Conservation (phyloP, 176 grass and related monocot genomes). For the Musa acuminata region DNA sequence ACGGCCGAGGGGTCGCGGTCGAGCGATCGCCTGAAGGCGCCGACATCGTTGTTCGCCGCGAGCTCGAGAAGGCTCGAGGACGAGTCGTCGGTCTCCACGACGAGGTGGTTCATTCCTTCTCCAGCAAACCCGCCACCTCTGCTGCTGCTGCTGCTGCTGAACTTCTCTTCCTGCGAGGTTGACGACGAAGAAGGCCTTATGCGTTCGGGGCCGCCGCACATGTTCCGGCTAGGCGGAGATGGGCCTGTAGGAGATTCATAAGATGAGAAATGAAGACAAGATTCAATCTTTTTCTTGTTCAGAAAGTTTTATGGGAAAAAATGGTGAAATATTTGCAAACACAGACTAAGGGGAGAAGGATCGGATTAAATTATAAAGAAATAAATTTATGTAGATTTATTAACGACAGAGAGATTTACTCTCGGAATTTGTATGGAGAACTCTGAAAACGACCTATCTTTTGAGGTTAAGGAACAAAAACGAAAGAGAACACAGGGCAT, state of each 20-base stretch:
- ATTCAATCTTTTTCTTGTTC: neutral
- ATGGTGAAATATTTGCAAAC: too few relatives aligned
- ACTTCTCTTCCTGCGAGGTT: neutral
- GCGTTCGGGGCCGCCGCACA: neutral
- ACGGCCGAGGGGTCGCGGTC: conserved; percentile 27
- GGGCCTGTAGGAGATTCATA: neutral
- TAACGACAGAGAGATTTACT: too few relatives aligned
- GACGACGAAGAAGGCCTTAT: neutral
- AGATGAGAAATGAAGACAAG: neutral
- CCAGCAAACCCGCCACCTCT: neutral
- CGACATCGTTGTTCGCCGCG: conserved; percentile 38
- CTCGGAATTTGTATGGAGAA: too few relatives aligned
- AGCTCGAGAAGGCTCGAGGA: conserved; percentile 38
- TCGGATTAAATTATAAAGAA: too few relatives aligned
- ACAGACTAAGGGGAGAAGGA: too few relatives aligned
- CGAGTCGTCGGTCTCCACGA: neutral
- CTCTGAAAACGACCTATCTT: too few relatives aligned
- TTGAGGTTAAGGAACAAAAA: too few relatives aligned
- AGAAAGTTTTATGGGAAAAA: too few relatives aligned
- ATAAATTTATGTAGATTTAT: too few relatives aligned
- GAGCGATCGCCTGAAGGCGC: conserved; percentile 25
- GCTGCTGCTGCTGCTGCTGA: neutral
- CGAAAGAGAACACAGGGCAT: too few relatives aligned
- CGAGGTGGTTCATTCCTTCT: neutral
- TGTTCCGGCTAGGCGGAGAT: neutral